Base-by-base conservation (phyloP, 345 rosid genomes). In the Corymbia maculata region DNA sequence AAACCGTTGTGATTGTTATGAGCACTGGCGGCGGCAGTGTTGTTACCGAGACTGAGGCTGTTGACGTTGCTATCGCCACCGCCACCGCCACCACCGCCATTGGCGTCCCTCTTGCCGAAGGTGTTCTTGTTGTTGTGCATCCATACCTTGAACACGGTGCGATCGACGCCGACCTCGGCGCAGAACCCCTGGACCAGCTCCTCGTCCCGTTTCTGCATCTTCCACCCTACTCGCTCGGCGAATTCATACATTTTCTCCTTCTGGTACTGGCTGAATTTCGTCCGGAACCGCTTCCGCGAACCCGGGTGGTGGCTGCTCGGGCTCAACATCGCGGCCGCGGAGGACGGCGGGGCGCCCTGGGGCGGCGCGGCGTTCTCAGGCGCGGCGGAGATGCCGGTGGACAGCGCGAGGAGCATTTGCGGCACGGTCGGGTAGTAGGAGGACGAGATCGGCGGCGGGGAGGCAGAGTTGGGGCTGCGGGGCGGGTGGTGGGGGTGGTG, bases 51-150 rank as follows among this genome's bases (percentile, higher is more conserved):
- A 26, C 32, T 28, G 51, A 84, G 79, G 86, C 49, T 75, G 87
- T 80, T 85, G 88, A 59, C 80, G 85, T 84, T 84, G 85, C 68
- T 82, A 14, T 13, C 4, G 42, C 42, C 42, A 36, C 42, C 42
- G 42, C 42, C 42, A 7, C 59, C 4, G 61, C 28, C 61, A 28
- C 61, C 24, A 24, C 59, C 70, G 57, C 57, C 79, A 82, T 47
- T 42, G 50, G 28, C 87, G 17, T 92, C 92, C 52, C 87, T 91
- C 82, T 93, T 93, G 42, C 89, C 94, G 11, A 94, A 90, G 53
- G 95, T 93, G 89, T 89, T 95, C 94, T 97, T 97, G 91, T 97
- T 97, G 91, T 97, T 97, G 86, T 97, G 99, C 98, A 97, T 97
- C 99, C 99, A 96, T 1, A 97, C 99, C 89, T 97, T 97, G 52